Evolutionary conservation across 2,329 filamentous ascomycete genomes (phyloP), one percentile per base, ranked within the genome.

Genomic region (Aspergillus pseudoterreus): DNA sequence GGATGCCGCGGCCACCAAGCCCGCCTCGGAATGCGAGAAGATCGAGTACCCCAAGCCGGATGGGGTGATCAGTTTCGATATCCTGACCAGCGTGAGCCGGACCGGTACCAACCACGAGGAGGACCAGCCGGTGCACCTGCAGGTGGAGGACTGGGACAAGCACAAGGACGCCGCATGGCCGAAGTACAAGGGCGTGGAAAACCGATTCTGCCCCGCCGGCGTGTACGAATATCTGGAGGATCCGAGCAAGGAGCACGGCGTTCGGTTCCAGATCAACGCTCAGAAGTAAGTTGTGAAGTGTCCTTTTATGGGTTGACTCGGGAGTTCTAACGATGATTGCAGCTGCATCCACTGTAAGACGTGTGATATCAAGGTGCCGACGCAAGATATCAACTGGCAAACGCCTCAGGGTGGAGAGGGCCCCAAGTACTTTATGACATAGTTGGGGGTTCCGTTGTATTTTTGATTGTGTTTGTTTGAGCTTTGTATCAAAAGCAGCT

Each of bases 291-390:
- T 84, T 32, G 33, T 33, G 35, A n/a, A 6, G 6, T n/a, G 35
- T n/a, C 8, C 11, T n/a, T 5, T 17, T n/a, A 8, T 38, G 14
- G 35, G 3, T 38, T 38, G 15, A 38, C 14, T n/a, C 11, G 15
- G 33, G 21, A 30, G n/a, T 53, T 45, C 60, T 65, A 57, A 63
- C 52, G 17, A 17, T 17, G 5, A 19, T 39, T 19, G 45, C 65
- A 96, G 92, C 75, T 99, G 94, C 71, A 95, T 99, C 59, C 94
- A 99, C 75, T 99, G 94, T 81, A 99, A 99, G 82, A 99, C 94
- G 12, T 99, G 94, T 71, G 94, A 99, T 72, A 99, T 99, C 77
- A 99, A 99, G 77, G 92, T 90, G 14, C 94, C 94, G 6, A 83
- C 86, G 56, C 94, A 99, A 76, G 94, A 97, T 68, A 97, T 99